A percentile compares a stretch with the other conserved stretches of the same genome.
These are phyloP conservation scores for Daldinia childiae DNA, from an alignment of 495 filamentous ascomycete genomes.

Conservation along the genomic window DNA sequence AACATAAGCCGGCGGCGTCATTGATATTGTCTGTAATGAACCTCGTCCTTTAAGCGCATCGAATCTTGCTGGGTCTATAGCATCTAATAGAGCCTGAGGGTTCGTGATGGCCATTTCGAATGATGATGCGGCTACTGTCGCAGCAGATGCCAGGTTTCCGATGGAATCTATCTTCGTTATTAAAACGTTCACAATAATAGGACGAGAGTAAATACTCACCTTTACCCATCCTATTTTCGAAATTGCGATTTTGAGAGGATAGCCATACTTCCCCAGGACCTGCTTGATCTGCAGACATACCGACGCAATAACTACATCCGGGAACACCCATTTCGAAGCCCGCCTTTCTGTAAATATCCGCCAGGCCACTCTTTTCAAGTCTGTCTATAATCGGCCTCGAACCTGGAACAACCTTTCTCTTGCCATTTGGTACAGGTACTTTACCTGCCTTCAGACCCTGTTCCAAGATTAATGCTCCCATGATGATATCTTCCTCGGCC, in stretches of 20 bases:
- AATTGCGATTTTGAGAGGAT: not conserved
- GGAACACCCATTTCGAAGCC: not conserved
- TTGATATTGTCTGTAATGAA: not conserved
- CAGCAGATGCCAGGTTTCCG: not conserved
- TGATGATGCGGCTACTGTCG: not conserved
- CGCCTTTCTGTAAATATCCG: not conserved
- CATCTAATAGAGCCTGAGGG: not conserved
- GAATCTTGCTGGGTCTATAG: not conserved
- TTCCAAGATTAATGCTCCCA: not conserved
- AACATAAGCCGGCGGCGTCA: not conserved
- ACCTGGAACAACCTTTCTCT: not conserved
- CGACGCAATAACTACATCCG: not conserved
- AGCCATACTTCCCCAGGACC: not conserved
- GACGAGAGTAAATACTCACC: not conserved
- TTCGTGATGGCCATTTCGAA: not conserved
- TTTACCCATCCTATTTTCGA: not conserved
- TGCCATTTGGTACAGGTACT: not conserved
- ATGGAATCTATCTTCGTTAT: not conserved
- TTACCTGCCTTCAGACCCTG: not conserved
- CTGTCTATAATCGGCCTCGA: not conserved
- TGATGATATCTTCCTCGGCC: not conserved
- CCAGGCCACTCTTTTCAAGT: not conserved
- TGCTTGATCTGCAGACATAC: slow-evolving; percentile 1
- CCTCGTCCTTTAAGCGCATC: not conserved
- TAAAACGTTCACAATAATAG: not conserved